Base-by-base conservation (phyloP, 1,284 basidiomycete species). In the Cryptococcus sp. region DNA sequence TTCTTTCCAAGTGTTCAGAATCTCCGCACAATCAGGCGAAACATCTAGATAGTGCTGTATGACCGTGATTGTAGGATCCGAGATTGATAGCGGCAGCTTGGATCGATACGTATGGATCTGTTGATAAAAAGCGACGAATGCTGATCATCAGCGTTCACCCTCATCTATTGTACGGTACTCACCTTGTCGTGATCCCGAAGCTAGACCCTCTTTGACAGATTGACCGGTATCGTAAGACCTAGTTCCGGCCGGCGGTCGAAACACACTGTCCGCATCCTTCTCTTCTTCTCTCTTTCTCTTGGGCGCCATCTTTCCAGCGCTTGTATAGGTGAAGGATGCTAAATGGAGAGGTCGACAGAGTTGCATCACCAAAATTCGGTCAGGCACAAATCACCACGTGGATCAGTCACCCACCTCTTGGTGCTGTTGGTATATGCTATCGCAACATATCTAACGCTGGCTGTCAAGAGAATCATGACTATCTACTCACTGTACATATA, bases 401-500 rank as follows among this genome's bases (percentile, higher is more conserved):
- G n/a, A n/a, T n/a, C n/a, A n/a, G n/a, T n/a, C n/a, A n/a, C n/a
- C n/a, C n/a, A n/a, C n/a, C n/a, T n/a, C n/a, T n/a, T n/a, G n/a
- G n/a, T n/a, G n/a, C n/a, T n/a, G n/a, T n/a, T n/a, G n/a, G n/a
- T n/a, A n/a, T n/a, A n/a, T n/a, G n/a, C n/a, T n/a, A 16, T 34
- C 32, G 16, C 32, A 16, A 34, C 32, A 34, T 16, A 16, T 34
- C 32, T 16, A 34, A 16, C 32, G 9, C 32, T 34, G 32, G 16
- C 9, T 34, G 32, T 34, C 16, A 16, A 41, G 39, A 41, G 39
- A 14, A 41, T 19, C 9, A 88, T 92, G 84, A 86, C 87, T 11
- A 89, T 93, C 63, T 83, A 84, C 77, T 91, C 88, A 60, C 77
- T 94, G 45, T 93, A 93, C 78, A 86, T 94, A 60, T 94, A 84